These are phyloP conservation scores for Athelia psychrophila DNA, from an alignment of 1,284 basidiomycete species.

Conservation along the genomic window DNA sequence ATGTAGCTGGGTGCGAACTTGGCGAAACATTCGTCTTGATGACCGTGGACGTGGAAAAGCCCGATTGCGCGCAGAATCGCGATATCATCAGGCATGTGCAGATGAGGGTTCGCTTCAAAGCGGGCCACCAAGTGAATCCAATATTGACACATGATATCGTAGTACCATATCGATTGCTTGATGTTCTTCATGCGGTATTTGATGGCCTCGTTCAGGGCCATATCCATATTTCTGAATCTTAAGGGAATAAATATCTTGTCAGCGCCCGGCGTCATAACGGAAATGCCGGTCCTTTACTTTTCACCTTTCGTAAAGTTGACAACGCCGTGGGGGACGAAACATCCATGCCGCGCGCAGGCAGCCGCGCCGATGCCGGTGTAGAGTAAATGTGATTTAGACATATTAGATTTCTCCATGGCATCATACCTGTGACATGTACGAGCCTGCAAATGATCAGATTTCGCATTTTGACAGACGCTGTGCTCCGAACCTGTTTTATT, in stretches of 20 bases:
- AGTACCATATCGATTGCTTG: constrained; percentile 1
- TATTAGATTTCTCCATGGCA: constrained; percentile 8
- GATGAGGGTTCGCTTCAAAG: constrained; percentile 2
- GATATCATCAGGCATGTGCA: not conserved
- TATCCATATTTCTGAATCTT: constrained; percentile 19
- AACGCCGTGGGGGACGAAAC: not conserved
- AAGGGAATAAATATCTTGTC: too few relatives aligned
- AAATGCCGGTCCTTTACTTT: not conserved
- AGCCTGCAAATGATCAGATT: constrained; percentile 4
- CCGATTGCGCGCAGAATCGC: not conserved
- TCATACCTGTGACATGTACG: constrained; percentile 9
- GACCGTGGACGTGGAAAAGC: constrained; percentile 16
- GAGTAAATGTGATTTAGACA: constrained; percentile 3
- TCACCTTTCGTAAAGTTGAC: not conserved
- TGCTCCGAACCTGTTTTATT: constrained; percentile 5
- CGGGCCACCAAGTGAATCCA: constrained; percentile 3
- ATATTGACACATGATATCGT: constrained; percentile 13
- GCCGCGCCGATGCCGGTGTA: constrained; percentile 1
- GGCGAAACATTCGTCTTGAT: constrained; percentile 12
- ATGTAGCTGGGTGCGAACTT: constrained; percentile 15
- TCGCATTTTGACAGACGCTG: too few relatives aligned
- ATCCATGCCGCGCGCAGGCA: not conserved
- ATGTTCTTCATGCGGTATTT: not conserved
- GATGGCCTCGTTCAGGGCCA: constrained; percentile 10
- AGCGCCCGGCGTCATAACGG: not conserved